Evolutionary conservation across 2,329 filamentous ascomycete genomes (phyloP).

Genomic region (Colletotrichum musicola): DNA sequence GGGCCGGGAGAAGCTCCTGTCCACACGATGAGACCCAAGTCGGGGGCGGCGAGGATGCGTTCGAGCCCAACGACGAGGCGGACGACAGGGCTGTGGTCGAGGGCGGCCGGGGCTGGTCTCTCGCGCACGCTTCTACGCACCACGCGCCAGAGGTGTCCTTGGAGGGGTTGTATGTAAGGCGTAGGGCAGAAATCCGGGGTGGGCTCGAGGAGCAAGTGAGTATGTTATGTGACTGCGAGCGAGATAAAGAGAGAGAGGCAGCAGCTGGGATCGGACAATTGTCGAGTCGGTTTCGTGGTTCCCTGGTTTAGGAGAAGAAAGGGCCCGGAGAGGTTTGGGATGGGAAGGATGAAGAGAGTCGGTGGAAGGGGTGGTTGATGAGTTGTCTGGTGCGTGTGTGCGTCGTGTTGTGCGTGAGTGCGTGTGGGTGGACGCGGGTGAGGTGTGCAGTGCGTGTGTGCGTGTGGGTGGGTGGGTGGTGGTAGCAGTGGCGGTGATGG

Average conservation of each 20-base stretch:
- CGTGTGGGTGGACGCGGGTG: constrained; percentile 38
- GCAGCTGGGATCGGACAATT: constrained; percentile 27
- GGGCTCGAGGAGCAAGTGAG: constrained; percentile 25
- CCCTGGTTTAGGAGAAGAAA: constrained; percentile 26
- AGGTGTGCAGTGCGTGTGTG: constrained; percentile 38
- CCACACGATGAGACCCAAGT: constrained; percentile 49
- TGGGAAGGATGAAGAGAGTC: constrained; percentile 40
- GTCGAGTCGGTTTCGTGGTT: constrained; percentile 20
- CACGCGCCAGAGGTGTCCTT: constrained; percentile 22
- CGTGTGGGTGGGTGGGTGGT: constrained; percentile 50
- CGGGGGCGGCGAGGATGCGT: constrained; percentile 60
- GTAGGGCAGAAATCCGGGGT: constrained; percentile 39
- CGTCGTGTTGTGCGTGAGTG: constrained; percentile 20
- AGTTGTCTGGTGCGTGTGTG: constrained; percentile 34
- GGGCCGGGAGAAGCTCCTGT: constrained; percentile 44
- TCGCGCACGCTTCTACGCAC: constrained; percentile 33
- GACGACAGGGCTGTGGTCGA: constrained; percentile 49
- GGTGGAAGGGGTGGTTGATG: constrained; percentile 38
- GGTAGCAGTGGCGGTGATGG: constrained; percentile 41
- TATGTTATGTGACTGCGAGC: constrained; percentile 14
- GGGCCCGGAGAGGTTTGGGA: constrained; percentile 29
- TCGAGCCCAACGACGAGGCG: constrained; percentile 66
- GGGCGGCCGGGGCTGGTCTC: constrained; percentile 37
- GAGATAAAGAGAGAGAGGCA: constrained; percentile 5
- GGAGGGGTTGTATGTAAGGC: constrained; percentile 36